Base-by-base conservation (phyloP, 768 basidiomycete species). In the Lentinula guzmanii region DNA sequence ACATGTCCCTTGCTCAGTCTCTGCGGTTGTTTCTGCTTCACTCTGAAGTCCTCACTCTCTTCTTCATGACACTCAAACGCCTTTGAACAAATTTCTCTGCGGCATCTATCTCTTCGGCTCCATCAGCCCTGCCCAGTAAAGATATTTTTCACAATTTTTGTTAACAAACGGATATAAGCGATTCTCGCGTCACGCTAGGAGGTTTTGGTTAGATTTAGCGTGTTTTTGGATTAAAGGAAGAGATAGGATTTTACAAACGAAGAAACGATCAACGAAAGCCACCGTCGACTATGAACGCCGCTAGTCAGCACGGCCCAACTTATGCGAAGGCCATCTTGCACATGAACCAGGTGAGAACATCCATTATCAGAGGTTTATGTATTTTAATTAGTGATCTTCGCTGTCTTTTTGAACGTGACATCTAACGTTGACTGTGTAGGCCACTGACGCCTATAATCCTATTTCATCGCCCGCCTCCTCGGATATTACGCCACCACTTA, bases 401-500 rank as follows among this genome's bases (percentile, higher is more conserved):
- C 39, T 15, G 37, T 41, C 53, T 18, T 7, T 18, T 51, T n/a
- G 4, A 33, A 41, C 6, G n/a, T 42, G 41, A 31, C 41, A 56
- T 56, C n/a, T 56, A n/a, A 43, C 41, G 41, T 56, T 42, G 41
- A 56, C 41, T 56, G 39, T 45, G 11, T 18, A 56, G 55, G 15
- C 55, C 55, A 43, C n/a, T 41, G 24, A n/a, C 21, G 43, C 41
- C 15, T 56, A 28, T 28, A 37, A 28, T 56, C 24, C 55, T 4
- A 13, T 41, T 24, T 15, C 55, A 56, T 43, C 55, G 18, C 24
- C 41, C 18, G 34, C 77, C 16, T 75, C 77, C 28, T 68, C 70
- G 18, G 69, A 70, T 55, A 74, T 75, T 3, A 75, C 76, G 24
- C 77, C 78, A 43, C 71, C 73, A 16, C 69, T 77, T 35, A 75